phyloP scores from a whole-genome alignment of 345 rosid genomes.

The Hypericum androsaemum region DNA sequence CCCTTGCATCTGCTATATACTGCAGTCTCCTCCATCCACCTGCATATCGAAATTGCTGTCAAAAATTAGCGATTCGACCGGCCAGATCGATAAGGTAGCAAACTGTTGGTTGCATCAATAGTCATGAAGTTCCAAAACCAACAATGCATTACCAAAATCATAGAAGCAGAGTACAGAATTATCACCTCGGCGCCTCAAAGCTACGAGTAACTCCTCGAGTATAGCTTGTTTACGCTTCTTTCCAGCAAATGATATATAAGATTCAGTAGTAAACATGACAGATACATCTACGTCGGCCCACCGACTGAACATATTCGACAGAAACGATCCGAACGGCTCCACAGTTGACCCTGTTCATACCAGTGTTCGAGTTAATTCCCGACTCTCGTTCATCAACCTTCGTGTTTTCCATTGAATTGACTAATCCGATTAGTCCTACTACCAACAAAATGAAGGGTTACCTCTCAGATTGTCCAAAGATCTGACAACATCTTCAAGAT shows the following conservation, averaged over 20 bases:
- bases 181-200: constrained; percentile 51
- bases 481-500: constrained; percentile 38
- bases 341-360: constrained; percentile 64
- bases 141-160: too few species aligned
- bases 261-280: constrained; percentile 39
- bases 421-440: too few species aligned
- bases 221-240: constrained; percentile 55
- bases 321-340: constrained; percentile 85
- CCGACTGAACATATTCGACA: constrained; percentile 67
- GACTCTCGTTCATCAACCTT: too few species aligned
- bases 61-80: neutral
- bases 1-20: constrained; percentile 52
- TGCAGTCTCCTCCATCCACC: constrained; percentile 47
- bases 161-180: neutral
- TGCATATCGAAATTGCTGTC: constrained; percentile 13
- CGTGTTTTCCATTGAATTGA: too few species aligned
- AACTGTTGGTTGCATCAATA: too few species aligned
- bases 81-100: neutral
- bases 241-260: constrained; percentile 51
- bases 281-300: constrained; percentile 87
- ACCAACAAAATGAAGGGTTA: constrained; percentile 19
- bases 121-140: too few species aligned
- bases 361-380: constrained; percentile 3
- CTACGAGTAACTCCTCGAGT: constrained; percentile 44
- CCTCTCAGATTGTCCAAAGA: constrained; percentile 75